Percentiles rank a stretch among this genome's conserved stretches.
phyloP scores from a whole-genome alignment of 768 basidiomycete species.

The Phallus indusiatus region DNA sequence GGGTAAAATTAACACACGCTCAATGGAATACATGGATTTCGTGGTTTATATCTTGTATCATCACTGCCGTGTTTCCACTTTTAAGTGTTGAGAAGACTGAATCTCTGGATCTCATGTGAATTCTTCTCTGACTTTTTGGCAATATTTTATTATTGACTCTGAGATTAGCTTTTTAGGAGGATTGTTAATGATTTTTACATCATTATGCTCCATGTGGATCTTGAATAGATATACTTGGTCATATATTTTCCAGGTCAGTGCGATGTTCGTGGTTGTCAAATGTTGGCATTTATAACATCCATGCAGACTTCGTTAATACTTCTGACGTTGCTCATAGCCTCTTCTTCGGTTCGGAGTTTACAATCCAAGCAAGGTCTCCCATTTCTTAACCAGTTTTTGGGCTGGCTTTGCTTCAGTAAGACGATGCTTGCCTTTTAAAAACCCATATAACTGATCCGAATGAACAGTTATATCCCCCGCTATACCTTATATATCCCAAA shows the following conservation, averaged over 20 bases:
- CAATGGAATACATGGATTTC: conserved; percentile 11
- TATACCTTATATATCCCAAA: conserved; percentile 38
- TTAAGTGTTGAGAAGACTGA: conserved; percentile 67
- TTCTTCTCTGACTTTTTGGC: conserved; percentile 4
- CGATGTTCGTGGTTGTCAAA: not conserved
- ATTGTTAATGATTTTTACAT: conserved; percentile 30
- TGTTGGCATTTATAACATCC: not conserved
- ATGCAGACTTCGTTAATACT: conserved; percentile 36
- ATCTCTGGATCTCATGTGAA: conserved; percentile 50
- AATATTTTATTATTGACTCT: not conserved
- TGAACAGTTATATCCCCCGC: conserved; percentile 39
- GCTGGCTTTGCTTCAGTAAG: conserved; percentile 61
- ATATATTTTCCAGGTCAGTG: not conserved
- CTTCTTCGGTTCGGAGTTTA: conserved; percentile 47
- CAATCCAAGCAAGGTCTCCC: conserved; percentile 63
- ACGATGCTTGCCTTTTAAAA: not conserved
- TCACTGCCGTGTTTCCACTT: conserved; percentile 59
- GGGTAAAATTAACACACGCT: conserved; percentile 19
- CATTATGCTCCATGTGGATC: conserved; percentile 13
- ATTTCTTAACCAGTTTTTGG: conserved; percentile 42
- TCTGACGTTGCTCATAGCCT: conserved; percentile 42
- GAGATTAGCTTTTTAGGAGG: conserved; percentile 39
- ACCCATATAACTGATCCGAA: not conserved
- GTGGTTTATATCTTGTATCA: conserved; percentile 45
- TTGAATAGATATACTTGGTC: not conserved